These are phyloP conservation scores for Ustilago tritici DNA, from an alignment of 1,284 basidiomycete genomes.

Conservation along the genomic window DNA sequence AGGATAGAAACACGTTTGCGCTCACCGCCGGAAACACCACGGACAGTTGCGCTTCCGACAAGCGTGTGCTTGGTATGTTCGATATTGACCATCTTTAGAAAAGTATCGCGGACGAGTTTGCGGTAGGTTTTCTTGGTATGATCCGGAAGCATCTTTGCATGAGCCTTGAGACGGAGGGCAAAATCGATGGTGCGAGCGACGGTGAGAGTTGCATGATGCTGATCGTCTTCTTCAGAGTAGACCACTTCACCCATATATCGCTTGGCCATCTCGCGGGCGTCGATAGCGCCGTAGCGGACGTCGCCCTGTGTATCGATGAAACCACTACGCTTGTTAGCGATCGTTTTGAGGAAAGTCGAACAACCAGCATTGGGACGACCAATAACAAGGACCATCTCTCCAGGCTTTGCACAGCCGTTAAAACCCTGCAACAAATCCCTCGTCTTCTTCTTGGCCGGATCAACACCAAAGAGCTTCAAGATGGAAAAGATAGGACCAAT, in stretches of 20 bases:
- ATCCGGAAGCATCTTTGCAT: conserved; percentile 70
- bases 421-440: conserved; percentile 50
- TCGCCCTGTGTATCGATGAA: conserved; percentile 75
- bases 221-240: conserved; percentile 80
- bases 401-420: conserved; percentile 54
- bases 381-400: conserved; percentile 74
- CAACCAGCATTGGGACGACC: conserved; percentile 86
- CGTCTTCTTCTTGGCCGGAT: conserved; percentile 43
- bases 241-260: conserved; percentile 81
- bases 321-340: conserved; percentile 78
- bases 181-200: conserved; percentile 71
- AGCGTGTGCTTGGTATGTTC: conserved; percentile 81
- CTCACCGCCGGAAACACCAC: conserved; percentile 78
- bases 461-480: conserved; percentile 44
- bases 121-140: conserved; percentile 72
- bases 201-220: conserved; percentile 81
- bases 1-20: conserved; percentile 79
- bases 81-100: conserved; percentile 79
- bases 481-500: conserved; percentile 53
- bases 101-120: conserved; percentile 73
- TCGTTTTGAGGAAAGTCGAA: conserved; percentile 78
- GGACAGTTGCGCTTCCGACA: conserved; percentile 78
- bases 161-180: conserved; percentile 56
- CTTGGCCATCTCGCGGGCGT: conserved; percentile 72
- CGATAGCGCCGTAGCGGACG: conserved; percentile 78